Evolutionary conservation across 768 basidiomycete genomes (phyloP).

Genomic region (Pleurotus pulmonarius): DNA sequence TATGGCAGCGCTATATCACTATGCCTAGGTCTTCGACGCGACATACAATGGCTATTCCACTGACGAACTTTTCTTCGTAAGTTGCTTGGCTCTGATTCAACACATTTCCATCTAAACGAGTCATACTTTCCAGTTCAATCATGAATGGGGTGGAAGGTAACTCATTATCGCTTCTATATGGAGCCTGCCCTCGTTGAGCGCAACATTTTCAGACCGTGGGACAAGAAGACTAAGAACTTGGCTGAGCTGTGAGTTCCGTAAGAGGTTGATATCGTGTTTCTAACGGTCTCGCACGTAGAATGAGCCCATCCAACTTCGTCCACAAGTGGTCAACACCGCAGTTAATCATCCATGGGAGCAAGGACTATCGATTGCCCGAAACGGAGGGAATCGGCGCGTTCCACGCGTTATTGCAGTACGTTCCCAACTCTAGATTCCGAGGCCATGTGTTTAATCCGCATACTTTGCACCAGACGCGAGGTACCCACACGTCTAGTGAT

Average conservation of each 20-base stretch:
- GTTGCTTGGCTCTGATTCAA: conserved; percentile 18
- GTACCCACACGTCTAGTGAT: conserved; percentile 75
- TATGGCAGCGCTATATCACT: background rate
- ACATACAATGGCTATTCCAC: conserved; percentile 83
- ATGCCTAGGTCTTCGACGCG: conserved; percentile 64
- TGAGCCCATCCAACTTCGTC: conserved; percentile 79
- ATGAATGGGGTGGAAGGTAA: conserved; percentile 75
- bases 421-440: background rate
- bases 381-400: conserved; percentile 81
- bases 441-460: background rate
- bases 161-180: too few relatives aligned
- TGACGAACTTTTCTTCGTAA: conserved; percentile 87
- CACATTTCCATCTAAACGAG: background rate
- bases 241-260: conserved; percentile 47
- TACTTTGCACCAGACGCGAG: conserved; percentile 42
- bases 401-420: conserved; percentile 82
- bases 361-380: conserved; percentile 86
- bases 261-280: background rate
- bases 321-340: conserved; percentile 84
- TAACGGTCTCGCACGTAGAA: conserved; percentile 32
- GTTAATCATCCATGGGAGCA: conserved; percentile 81
- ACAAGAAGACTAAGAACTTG: conserved; percentile 46
- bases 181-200: too few relatives aligned
- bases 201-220: conserved; percentile 56
- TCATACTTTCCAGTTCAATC: conserved; percentile 57